phyloP scores from a whole-genome alignment of 805 yeast species.

The Suhomyces canberraensis region DNA sequence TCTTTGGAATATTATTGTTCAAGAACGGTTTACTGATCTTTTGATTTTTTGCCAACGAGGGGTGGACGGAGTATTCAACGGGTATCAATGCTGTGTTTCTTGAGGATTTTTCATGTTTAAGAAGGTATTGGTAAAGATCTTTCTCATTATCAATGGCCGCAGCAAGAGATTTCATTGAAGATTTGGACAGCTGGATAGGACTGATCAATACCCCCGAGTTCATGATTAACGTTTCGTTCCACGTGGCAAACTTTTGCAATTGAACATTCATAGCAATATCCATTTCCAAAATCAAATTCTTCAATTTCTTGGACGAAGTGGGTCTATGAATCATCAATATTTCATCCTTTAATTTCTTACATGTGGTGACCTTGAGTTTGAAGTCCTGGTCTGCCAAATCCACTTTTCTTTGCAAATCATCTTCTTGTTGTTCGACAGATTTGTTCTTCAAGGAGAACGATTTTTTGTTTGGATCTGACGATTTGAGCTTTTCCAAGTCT shows the following conservation, averaged over 20 bases:
- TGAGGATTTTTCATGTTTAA: slow-evolving; percentile 41
- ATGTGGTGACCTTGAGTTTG: slow-evolving; percentile 67
- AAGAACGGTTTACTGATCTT: slow-evolving; percentile 34
- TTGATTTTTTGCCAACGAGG: slow-evolving; percentile 48
- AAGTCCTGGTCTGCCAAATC: slow-evolving; percentile 85
- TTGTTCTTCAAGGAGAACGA: slow-evolving; percentile 77
- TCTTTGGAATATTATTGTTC: slow-evolving; percentile 11
- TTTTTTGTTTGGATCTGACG: slow-evolving; percentile 80
- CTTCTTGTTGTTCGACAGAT: slow-evolving; percentile 85
- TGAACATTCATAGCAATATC: slow-evolving; percentile 90
- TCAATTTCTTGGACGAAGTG: slow-evolving; percentile 62
- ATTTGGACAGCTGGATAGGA: slow-evolving; percentile 58
- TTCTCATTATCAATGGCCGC: slow-evolving; percentile 77
- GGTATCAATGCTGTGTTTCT: slow-evolving; percentile 47
- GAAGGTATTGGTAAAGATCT: slow-evolving; percentile 70
- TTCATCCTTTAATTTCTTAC: slow-evolving; percentile 71
- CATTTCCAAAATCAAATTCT: slow-evolving; percentile 75
- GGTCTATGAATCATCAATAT: slow-evolving; percentile 77
- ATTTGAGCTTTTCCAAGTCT: slow-evolving; percentile 78
- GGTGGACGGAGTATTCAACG: slow-evolving; percentile 69
- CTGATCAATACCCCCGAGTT: slow-evolving; percentile 80
- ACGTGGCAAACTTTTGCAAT: slow-evolving; percentile 82
- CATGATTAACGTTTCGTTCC: slow-evolving; percentile 77
- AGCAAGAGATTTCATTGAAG: slow-evolving; percentile 77
- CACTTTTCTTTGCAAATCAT: slow-evolving; percentile 77